Base-by-base conservation (phyloP, 2,329 filamentous ascomycete genomes). In the Fusarium incarnatum region DNA sequence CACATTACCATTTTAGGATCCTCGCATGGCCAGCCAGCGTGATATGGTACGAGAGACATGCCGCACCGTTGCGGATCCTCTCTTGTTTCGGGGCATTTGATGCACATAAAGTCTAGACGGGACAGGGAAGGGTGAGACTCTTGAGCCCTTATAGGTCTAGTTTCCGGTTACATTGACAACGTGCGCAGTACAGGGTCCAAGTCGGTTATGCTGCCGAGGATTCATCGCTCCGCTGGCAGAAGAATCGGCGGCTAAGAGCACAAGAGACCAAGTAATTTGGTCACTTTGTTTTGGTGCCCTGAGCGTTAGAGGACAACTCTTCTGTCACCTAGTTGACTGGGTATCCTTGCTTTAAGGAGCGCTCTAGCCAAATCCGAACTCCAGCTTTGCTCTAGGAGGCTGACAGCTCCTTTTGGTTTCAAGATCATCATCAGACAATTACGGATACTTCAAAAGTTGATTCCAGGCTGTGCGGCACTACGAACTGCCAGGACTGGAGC, bases 1-100 rank as follows among this genome's bases (percentile, higher is more conserved):
- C 60, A 45, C 57, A 65, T 70, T 74, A 44, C 69, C 60, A 25
- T 59, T 71, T 73, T 65, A 57, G 70, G 71, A 48, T 41, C 60
- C 52, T 59, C 71, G 73, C 73, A 75, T 74, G 60, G 60, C 30
- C 54, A 60, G 71, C 68, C 60, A 66, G 71, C 65, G 49, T 42
- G 49, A 15, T 25, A 70, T 74, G 71, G 63, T 67, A 73, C 63
- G 73, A 73, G 65, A 55, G 46, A 67, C 62, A 41, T 41, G 37
- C 47, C 23, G 23, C 49, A 20, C 23, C 27, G 23, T 25, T 41
- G 34, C 34, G 49, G 49, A 53, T 42, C 34, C 34, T 28, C 60
- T 65, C 63, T 47, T 52, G 55, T 46, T 60, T 53, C 32, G 50
- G 47, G 34, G 48, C 49, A 52, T 40, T 37, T 50, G 61, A 27